Evolutionary conservation across 1,284 basidiomycete species (phyloP).

Genomic region (Tremellales sp.): DNA sequence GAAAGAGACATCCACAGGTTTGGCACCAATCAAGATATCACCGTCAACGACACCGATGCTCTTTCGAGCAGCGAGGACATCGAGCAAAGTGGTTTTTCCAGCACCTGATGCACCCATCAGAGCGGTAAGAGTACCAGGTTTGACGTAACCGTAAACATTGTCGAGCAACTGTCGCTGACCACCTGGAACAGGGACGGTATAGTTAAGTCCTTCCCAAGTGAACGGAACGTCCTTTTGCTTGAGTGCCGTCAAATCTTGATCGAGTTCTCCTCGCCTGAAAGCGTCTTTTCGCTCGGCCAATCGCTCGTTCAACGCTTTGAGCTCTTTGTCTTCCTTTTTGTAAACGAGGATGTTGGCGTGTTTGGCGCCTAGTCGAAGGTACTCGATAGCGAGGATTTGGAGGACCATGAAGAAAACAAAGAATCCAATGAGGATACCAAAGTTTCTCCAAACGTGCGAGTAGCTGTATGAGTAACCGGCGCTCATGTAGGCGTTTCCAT

Average conservation of each 20-base stretch:
- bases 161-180: slow-evolving; percentile 53
- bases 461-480: slow-evolving; percentile 41
- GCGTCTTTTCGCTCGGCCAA: slow-evolving; percentile 58
- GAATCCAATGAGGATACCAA: slow-evolving; percentile 54
- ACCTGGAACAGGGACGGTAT: slow-evolving; percentile 54
- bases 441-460: slow-evolving; percentile 46
- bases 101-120: slow-evolving; percentile 60
- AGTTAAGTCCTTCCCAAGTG: slow-evolving; percentile 52
- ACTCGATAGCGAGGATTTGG: slow-evolving; percentile 46
- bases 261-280: slow-evolving; percentile 44
- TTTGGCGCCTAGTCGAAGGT: slow-evolving; percentile 31
- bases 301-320: slow-evolving; percentile 61
- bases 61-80: slow-evolving; percentile 56
- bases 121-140: slow-evolving; percentile 56
- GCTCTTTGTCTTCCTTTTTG: slow-evolving; percentile 66
- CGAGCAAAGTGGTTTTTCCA: slow-evolving; percentile 55
- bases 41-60: slow-evolving; percentile 54
- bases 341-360: slow-evolving; percentile 56
- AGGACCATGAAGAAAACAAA: slow-evolving; percentile 61
- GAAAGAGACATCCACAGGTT: slow-evolving; percentile 49
- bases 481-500: slow-evolving; percentile 47
- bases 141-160: slow-evolving; percentile 57
- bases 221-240: slow-evolving; percentile 48
- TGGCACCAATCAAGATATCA: slow-evolving; percentile 54
- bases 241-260: slow-evolving; percentile 45